phyloP scores from a whole-genome alignment of 1,139 yeast genomes.

The Kodamaea sp. region DNA sequence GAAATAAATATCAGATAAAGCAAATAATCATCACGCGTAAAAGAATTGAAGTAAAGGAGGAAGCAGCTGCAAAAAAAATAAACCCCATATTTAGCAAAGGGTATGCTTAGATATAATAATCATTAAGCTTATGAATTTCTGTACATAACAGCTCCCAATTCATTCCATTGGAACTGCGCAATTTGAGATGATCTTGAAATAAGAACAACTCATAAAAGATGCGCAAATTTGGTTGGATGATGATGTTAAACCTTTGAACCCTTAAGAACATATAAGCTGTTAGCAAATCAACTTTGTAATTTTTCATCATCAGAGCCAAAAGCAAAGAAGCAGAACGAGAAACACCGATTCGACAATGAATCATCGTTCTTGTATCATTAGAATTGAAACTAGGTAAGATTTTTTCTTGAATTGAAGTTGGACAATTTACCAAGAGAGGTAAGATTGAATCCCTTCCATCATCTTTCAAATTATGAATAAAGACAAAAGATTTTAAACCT shows the following conservation, averaged over 20 bases:
- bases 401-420: slow-evolving; percentile 29
- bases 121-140: slow-evolving; percentile 34
- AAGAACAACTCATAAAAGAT: slow-evolving; percentile 80
- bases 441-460: slow-evolving; percentile 39
- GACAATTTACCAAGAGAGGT: slow-evolving; percentile 31
- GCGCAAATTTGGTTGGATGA: slow-evolving; percentile 85
- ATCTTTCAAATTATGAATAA: slow-evolving; percentile 36
- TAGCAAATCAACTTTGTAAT: slow-evolving; percentile 59
- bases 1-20: background rate
- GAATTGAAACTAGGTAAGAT: slow-evolving; percentile 26
- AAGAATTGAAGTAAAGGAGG: background rate
- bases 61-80: background rate
- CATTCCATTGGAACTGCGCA: slow-evolving; percentile 12
- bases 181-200: slow-evolving; percentile 60
- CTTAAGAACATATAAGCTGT: slow-evolving; percentile 78
- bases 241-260: slow-evolving; percentile 79
- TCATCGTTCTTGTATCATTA: slow-evolving; percentile 46
- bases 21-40: background rate
- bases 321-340: slow-evolving; percentile 88
- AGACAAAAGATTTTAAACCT: slow-evolving; percentile 25
- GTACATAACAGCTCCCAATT: slow-evolving; percentile 36
- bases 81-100: background rate
- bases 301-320: slow-evolving; percentile 84
- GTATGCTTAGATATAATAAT: slow-evolving; percentile 24
- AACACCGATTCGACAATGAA: slow-evolving; percentile 91